phyloP scores from a whole-genome alignment of 805 yeast species.

The Metschnikowia similis region DNA sequence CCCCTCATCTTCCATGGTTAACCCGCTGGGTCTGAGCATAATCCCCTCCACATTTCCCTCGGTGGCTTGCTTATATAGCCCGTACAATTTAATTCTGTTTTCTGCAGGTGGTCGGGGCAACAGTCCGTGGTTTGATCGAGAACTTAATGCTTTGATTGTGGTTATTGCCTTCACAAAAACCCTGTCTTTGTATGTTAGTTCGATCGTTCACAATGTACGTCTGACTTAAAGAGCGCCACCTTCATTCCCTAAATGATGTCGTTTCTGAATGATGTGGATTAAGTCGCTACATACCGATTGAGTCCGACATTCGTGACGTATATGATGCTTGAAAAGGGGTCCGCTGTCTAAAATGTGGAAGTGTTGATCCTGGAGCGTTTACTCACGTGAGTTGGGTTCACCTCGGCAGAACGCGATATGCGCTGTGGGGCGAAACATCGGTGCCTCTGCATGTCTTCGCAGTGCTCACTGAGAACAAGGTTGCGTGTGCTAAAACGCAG shows the following conservation, averaged over 20 bases:
- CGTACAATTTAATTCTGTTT: slow-evolving; percentile 64
- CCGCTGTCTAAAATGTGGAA: background rate
- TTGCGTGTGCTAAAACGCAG: background rate
- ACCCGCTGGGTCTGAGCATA: slow-evolving; percentile 62
- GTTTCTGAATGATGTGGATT: background rate
- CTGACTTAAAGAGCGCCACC: background rate
- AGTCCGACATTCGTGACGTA: slow-evolving; percentile 41
- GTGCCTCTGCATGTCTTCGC: slow-evolving; percentile 1
- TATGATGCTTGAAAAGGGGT: background rate
- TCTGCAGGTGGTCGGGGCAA: slow-evolving; percentile 77
- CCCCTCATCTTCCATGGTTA: slow-evolving; percentile 56
- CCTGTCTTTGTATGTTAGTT: slow-evolving; percentile 46
- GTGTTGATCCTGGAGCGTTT: background rate
- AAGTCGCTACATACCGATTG: slow-evolving; percentile 34
- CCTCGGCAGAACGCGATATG: slow-evolving; percentile 4
- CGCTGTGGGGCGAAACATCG: slow-evolving; percentile 5
- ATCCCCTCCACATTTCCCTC: slow-evolving; percentile 76
- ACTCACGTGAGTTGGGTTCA: slow-evolving; percentile 1
- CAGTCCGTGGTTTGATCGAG: slow-evolving; percentile 56
- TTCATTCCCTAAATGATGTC: background rate
- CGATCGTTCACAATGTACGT: background rate
- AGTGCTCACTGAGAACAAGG: background rate
- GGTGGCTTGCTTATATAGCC: slow-evolving; percentile 84
- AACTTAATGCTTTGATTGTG: slow-evolving; percentile 68
- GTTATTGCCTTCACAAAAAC: slow-evolving; percentile 81